These are phyloP conservation scores for Eurotiales sp. DNA, from an alignment of 2,329 filamentous ascomycete genomes.

Conservation along the genomic window DNA sequence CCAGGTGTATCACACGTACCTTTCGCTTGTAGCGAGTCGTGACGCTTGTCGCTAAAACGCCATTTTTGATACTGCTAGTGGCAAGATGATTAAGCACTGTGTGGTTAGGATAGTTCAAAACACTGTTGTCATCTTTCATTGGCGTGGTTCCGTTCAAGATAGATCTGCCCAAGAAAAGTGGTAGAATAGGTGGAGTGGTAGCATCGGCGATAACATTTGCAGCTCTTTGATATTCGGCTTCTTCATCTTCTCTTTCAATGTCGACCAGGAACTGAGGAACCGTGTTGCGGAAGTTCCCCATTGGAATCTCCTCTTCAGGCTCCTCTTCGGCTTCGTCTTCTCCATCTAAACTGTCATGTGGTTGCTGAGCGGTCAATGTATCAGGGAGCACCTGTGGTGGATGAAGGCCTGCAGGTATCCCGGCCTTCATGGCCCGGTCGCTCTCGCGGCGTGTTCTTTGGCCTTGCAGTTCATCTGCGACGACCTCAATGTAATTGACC, in stretches of 20 bases:
- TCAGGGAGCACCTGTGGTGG: conserved; percentile 43
- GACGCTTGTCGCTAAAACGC: conserved; percentile 88
- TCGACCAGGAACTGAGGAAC: conserved; percentile 85
- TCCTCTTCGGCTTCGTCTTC: conserved; percentile 40
- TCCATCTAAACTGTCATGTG: conserved; percentile 39
- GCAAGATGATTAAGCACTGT: conserved; percentile 94
- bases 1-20: conserved; percentile 26
- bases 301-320: conserved; percentile 54
- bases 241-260: conserved; percentile 77
- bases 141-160: conserved; percentile 88
- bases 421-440: conserved; percentile 31
- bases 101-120: conserved; percentile 94
- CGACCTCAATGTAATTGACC: conserved; percentile 97
- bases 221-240: conserved; percentile 68
- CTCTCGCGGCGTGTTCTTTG: conserved; percentile 30
- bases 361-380: conserved; percentile 27
- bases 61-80: conserved; percentile 97
- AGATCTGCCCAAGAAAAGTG: conserved; percentile 87
- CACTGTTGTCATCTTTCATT: conserved; percentile 97
- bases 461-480: conserved; percentile 60
- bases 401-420: conserved; percentile 37
- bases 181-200: conserved; percentile 78
- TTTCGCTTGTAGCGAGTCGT: conserved; percentile 98
- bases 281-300: conserved; percentile 63
- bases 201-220: conserved; percentile 71